phyloP scores from a whole-genome alignment of 1,284 basidiomycete genomes.

The Blastosporella zonata region DNA sequence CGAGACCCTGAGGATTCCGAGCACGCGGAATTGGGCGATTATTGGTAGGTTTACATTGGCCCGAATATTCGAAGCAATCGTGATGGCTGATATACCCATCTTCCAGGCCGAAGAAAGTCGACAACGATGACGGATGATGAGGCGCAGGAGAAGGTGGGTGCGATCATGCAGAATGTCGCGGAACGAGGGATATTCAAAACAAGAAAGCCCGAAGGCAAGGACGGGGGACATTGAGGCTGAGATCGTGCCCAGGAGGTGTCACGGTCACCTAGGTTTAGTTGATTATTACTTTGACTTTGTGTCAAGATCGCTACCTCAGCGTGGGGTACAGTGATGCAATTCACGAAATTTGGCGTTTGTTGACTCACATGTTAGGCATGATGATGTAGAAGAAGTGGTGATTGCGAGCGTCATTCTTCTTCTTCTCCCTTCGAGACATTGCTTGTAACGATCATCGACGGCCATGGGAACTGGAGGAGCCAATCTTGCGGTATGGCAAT shows the following conservation, averaged over 20 bases:
- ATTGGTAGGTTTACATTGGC: constrained; percentile 51
- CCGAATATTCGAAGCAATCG: neutral
- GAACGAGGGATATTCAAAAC: constrained; percentile 65
- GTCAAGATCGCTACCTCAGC: no score
- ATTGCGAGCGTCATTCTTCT: neutral
- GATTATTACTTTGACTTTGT: no score
- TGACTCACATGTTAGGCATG: constrained; percentile 5
- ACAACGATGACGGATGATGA: constrained; percentile 24
- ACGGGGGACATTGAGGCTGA: constrained; percentile 4
- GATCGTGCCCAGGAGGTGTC: no score
- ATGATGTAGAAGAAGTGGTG: neutral
- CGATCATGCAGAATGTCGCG: constrained; percentile 48
- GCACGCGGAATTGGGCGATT: constrained; percentile 90
- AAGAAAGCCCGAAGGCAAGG: constrained; percentile 68
- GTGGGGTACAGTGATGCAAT: neutral
- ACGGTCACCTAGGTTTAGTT: no score
- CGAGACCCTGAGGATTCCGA: constrained; percentile 86
- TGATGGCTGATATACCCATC: constrained; percentile 4
- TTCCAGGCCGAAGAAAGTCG: constrained; percentile 30
- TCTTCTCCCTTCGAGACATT: no score
- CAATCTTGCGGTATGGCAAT: no score
- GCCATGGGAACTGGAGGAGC: no score
- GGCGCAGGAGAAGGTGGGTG: constrained; percentile 35
- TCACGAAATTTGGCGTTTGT: no score
- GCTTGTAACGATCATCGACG: no score